Base-by-base conservation (phyloP, 805 yeast genomes). In the Candida boidinii region DNA sequence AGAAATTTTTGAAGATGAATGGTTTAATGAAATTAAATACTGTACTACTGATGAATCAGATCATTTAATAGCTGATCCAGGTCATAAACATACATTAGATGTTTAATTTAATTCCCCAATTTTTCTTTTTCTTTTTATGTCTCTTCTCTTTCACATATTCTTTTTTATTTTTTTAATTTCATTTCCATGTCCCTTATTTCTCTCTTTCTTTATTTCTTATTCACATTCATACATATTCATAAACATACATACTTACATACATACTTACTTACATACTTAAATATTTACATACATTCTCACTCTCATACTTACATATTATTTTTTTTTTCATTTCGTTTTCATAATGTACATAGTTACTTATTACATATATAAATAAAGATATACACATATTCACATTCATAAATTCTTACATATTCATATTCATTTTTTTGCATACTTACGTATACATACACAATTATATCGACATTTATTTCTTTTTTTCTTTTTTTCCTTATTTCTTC, bases 1-100 rank as follows among this genome's bases (percentile, higher is more conserved):
- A 20, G 87, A 80, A 21, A 70, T 83, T 8, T 60, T 76, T 38
- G 56, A 60, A 17, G 92, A 83, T 53, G 80, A 71, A 30, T 83
- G 92, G 92, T 77, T 82, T 35, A 48, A 53, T 20, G 70, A 68
- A 20, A 80, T 83, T 38, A 58, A 64, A 30, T 66, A 69, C 44
- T 82, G 92, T 54, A 78, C 88, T 4, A 48, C 56, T 19, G 67
- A 62, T 41, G 52, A 45, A 3, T 60, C 62, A 32, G 68, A 64
- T 10, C 44, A 48, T 17, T 48, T 64, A 1, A 42, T 68, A 8
- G 55, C 58, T 37, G 73, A 70, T 7, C 63, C 68, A 6, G 63
- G 70, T 13, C 79, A 73, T 48, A 53, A 54, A 17, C 79, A 74
- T 48, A 70, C 73, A 2, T 44, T 66, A 35, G 70, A 68, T 14